These are phyloP conservation scores for Podospora comata DNA, from an alignment of 495 filamentous ascomycete genomes.

Conservation along the genomic window DNA sequence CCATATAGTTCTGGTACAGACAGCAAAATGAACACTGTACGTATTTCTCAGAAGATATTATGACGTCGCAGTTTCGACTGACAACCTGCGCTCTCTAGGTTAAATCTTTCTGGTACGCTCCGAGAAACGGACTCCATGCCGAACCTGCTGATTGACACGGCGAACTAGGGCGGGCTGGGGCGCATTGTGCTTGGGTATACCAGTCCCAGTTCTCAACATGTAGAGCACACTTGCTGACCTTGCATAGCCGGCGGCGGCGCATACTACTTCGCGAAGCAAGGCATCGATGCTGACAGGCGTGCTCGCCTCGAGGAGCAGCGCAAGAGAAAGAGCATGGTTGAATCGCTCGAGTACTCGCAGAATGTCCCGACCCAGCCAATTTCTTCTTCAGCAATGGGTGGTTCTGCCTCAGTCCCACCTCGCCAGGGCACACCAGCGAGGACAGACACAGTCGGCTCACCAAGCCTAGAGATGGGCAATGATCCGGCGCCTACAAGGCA, in stretches of 20 bases:
- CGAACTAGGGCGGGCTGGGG: slow-evolving; percentile 76
- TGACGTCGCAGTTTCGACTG: slow-evolving; percentile 24
- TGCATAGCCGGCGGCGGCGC: slow-evolving; percentile 73
- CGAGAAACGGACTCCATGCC: not conserved
- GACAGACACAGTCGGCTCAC: slow-evolving; percentile 63
- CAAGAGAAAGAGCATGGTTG: slow-evolving; percentile 59
- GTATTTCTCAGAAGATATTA: slow-evolving; percentile 1
- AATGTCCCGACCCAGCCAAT: slow-evolving; percentile 32
- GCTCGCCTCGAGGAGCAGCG: slow-evolving; percentile 65
- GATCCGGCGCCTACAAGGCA: slow-evolving; percentile 89
- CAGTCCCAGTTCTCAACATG: slow-evolving; percentile 9
- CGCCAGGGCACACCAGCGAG: slow-evolving; percentile 40
- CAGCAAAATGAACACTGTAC: not conserved
- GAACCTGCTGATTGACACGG: slow-evolving; percentile 12
- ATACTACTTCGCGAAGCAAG: slow-evolving; percentile 94
- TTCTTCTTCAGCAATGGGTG: slow-evolving; percentile 41
- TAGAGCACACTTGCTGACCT: slow-evolving; percentile 9
- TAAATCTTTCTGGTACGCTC: slow-evolving; percentile 59
- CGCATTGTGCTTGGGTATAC: slow-evolving; percentile 71
- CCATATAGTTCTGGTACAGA: not conserved
- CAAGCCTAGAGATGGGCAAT: slow-evolving; percentile 70
- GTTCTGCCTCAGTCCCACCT: slow-evolving; percentile 25
- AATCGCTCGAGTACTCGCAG: slow-evolving; percentile 56
- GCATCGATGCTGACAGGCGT: slow-evolving; percentile 84
- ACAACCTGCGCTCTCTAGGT: slow-evolving; percentile 36